Evolutionary conservation across 768 basidiomycete species (phyloP), one percentile per base, ranked within the genome.

Genomic region (Leccinum obscurum): DNA sequence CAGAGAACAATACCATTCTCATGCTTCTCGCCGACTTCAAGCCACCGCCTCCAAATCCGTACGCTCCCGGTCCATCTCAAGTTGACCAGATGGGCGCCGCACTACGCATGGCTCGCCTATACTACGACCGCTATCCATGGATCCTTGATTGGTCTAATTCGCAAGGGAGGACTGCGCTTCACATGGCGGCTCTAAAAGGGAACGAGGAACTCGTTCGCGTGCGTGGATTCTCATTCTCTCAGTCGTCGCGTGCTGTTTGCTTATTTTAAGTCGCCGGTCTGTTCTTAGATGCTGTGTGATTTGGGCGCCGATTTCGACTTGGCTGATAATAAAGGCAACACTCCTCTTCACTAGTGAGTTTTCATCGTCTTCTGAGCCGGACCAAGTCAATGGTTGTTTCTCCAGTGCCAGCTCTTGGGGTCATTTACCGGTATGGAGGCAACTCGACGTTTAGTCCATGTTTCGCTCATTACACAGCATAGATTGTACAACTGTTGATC

Each of bases 101-200:
- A 46, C 77, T 95, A 46, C 85, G 92, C 8, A 96, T 97, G 94
- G 90, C 93, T 8, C 82, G 87, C 28, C 68, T 92, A 51, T 96
- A 96, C 71, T 87, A 86, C 68, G 91, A 95, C 68, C 88, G 91
- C 11, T 95, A 93, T 75, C 82, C 91, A 0, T 87, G 88, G 74
- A 86, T 92, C 60, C 78, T 95, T 50, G 94, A 98, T 71, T 97
- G 95, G 95, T 89, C 92, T 46, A 95, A 97, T 72, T 77, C 83
- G 6, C 87, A 91, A 44, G 95, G 95, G 17, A 96, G 87, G 76
- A 97, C 95, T 1, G 90, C 94, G 2, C 78, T 97, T 10, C 95
- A 97, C 74, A 82, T 93, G 61, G 92, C 93, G 7, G 85, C 95
- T 52, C 77, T 92, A 57, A 92, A 90, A 60, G 95, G 95, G 28